Evolutionary conservation across 345 rosid species (phyloP).

Genomic region (Tarenaya hassleriana): DNA sequence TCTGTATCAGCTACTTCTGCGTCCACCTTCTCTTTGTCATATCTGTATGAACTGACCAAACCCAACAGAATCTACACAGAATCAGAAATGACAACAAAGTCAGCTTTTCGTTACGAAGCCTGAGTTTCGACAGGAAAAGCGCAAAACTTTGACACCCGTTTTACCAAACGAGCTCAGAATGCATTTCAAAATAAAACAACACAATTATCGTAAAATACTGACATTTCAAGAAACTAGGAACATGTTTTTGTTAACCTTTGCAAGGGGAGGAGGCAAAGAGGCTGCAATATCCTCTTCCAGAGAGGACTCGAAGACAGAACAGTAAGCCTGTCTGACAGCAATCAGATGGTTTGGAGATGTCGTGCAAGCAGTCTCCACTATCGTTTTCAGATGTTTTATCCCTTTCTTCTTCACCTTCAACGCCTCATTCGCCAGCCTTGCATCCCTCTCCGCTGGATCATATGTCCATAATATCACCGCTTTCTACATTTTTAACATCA

Average conservation of each 20-base stretch:
- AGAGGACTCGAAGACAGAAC: constrained; percentile 52
- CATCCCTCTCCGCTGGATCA: constrained; percentile 87
- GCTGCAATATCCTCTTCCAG: constrained; percentile 73
- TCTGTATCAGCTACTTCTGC: constrained; percentile 50
- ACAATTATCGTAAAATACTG: neutral
- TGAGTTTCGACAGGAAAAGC: too few species aligned
- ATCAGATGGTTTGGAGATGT: constrained; percentile 65
- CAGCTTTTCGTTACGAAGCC: neutral
- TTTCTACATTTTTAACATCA: constrained; percentile 38
- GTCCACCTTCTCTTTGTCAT: constrained; percentile 55
- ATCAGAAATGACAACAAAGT: neutral
- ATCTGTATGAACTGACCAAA: constrained; percentile 68
- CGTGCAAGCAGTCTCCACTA: constrained; percentile 78
- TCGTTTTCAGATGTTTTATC: constrained; percentile 40
- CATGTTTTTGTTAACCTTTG: constrained; percentile 44
- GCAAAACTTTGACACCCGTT: neutral
- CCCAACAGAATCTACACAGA: constrained; percentile 51
- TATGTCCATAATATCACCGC: constrained; percentile 62
- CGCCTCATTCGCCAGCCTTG: constrained; percentile 53
- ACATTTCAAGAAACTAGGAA: too few species aligned
- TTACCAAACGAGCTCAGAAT: neutral
- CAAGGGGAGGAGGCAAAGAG: constrained; percentile 35
- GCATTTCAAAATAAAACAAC: too few species aligned
- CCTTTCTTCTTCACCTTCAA: constrained; percentile 38
- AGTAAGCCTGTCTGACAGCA: constrained; percentile 69